Evolutionary conservation across 1,284 basidiomycete genomes (phyloP).

Genomic region (Marasmius sp.): DNA sequence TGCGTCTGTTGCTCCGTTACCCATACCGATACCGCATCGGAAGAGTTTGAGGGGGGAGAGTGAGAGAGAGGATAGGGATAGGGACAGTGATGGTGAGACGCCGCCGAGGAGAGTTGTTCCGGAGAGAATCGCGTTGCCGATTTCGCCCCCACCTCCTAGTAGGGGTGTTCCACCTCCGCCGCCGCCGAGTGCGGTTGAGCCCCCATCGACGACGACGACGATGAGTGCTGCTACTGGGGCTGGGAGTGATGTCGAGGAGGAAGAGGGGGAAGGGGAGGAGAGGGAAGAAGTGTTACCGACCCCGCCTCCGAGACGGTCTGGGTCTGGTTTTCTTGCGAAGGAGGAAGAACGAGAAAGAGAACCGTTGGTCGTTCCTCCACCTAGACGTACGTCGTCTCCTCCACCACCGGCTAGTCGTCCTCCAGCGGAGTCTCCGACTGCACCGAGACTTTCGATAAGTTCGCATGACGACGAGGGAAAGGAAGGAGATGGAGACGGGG

Average conservation of each 20-base stretch:
- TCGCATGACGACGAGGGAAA: constrained; percentile 6
- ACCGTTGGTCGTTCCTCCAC: constrained; percentile 12
- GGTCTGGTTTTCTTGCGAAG: too few relatives aligned
- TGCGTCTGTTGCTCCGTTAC: constrained; percentile 13
- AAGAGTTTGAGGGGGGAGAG: neutral
- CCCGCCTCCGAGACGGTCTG: constrained; percentile 7
- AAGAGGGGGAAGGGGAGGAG: constrained; percentile 7
- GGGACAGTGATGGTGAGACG: too few relatives aligned
- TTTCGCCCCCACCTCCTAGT: neutral
- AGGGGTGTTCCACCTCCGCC: neutral
- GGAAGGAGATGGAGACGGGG: too few relatives aligned
- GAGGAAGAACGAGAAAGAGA: neutral
- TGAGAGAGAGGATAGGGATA: neutral
- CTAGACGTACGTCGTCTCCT: too few relatives aligned
- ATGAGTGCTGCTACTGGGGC: too few relatives aligned
- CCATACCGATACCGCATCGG: too few relatives aligned
- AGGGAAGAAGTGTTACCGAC: constrained; percentile 13
- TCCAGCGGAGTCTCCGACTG: neutral
- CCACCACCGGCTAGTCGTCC: too few relatives aligned
- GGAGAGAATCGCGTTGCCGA: too few relatives aligned
- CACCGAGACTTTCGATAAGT: neutral
- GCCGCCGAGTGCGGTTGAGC: neutral
- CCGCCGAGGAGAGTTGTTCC: too few relatives aligned
- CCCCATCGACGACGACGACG: too few relatives aligned
- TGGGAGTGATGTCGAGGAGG: neutral